Conservation (phyloP, 352 stramenopile species). For the Globisporangium paddicum region DNA sequence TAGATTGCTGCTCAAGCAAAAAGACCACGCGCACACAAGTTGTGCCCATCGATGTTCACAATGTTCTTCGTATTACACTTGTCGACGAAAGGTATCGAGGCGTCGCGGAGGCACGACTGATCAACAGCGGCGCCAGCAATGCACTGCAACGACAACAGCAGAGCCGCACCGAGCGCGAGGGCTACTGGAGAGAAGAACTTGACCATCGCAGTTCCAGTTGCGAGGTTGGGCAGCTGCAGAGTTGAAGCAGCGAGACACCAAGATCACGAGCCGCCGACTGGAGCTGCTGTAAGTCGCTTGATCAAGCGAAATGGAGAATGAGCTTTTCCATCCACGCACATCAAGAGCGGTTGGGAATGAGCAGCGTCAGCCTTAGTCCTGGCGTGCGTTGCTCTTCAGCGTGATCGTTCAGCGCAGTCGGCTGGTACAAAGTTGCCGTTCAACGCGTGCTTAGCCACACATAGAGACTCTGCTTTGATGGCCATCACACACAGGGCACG, state of each 20-base stretch:
- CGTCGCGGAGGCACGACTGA: not conserved
- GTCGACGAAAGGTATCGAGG: not conserved
- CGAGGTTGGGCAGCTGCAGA: not conserved
- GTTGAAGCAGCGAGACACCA: not conserved
- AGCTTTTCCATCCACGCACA: not conserved
- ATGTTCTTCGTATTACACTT: not conserved
- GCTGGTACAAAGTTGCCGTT: too few species aligned
- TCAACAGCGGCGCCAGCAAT: not conserved
- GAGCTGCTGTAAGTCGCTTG: constrained; percentile 5
- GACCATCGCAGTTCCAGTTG: constrained; percentile 2
- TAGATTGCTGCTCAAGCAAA: not conserved
- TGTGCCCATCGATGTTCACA: not conserved
- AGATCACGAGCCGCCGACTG: not conserved
- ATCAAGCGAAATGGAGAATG: constrained; percentile 8
- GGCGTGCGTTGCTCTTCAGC: too few species aligned
- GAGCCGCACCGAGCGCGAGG: not conserved
- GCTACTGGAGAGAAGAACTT: not conserved
- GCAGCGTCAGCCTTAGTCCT: too few species aligned
- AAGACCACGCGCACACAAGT: not conserved
- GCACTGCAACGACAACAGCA: not conserved
- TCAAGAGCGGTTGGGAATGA: not conserved
- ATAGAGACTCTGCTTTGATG: too few species aligned
- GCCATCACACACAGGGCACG: too few species aligned
- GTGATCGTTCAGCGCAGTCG: too few species aligned
- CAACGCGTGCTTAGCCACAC: too few species aligned